Evolutionary conservation across 306 rosid species (phyloP).

Genomic region (Cyamopsis tetragonoloba): DNA sequence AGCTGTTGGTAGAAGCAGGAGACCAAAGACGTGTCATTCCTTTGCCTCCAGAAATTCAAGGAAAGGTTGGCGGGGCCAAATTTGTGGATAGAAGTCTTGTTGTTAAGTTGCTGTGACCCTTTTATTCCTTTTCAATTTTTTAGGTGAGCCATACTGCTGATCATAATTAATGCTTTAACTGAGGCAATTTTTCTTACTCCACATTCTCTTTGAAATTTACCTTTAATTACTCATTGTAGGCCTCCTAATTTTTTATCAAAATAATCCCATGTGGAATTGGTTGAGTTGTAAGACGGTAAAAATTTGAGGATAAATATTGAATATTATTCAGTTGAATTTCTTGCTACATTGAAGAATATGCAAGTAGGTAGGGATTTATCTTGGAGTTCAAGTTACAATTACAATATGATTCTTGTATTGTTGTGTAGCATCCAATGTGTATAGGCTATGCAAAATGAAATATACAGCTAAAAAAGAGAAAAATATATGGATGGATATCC

Average conservation of each 20-base stretch:
- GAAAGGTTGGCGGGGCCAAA: conserved; percentile 94
- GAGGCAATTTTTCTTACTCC: neutral
- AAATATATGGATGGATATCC: conserved; percentile 17
- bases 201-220: neutral
- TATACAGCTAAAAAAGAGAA: conserved; percentile 33
- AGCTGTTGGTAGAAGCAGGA: conserved; percentile 94
- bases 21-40: conserved; percentile 89
- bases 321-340: neutral
- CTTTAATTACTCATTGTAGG: neutral
- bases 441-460: conserved; percentile 31
- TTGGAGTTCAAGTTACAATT: conserved; percentile 7
- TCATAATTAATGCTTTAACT: neutral
- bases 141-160: neutral
- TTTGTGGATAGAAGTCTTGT: conserved; percentile 72
- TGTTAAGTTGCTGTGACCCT: conserved; percentile 53
- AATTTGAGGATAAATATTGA: neutral
- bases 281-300: neutral
- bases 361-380: neutral
- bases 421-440: conserved; percentile 25
- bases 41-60: conserved; percentile 76
- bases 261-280: neutral
- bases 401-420: conserved; percentile 22
- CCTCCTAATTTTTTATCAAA: neutral
- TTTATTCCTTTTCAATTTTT: neutral
- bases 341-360: neutral